Percentiles rank a stretch among this genome's conserved stretches.
Conservation (phyloP, 73 alveolate species). For the Paramecium sexaurelia region DNA sequence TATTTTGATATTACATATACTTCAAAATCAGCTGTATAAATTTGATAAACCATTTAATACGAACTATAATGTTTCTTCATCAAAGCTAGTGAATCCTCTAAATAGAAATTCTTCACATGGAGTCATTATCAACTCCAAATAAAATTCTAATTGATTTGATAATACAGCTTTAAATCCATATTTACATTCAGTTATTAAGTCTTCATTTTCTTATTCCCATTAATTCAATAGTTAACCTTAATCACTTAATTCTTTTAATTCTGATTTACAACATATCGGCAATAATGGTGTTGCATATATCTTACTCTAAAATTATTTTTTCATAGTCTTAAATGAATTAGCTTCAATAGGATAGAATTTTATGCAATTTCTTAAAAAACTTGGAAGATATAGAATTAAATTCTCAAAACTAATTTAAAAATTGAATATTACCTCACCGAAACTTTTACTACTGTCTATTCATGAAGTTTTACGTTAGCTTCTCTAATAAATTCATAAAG, state of each 20-base stretch:
- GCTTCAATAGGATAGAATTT: background rate
- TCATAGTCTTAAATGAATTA: background rate
- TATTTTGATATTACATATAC: background rate
- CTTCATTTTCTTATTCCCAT: constrained; percentile 11
- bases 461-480: background rate
- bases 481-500: background rate
- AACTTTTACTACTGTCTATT: background rate
- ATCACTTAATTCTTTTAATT: background rate
- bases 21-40: background rate
- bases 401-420: background rate
- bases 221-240: background rate
- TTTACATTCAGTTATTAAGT: background rate
- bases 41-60: background rate
- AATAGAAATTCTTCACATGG: background rate
- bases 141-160: constrained; percentile 1
- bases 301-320: background rate
- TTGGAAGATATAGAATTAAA: background rate
- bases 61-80: background rate
- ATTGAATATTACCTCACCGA: background rate
- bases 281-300: background rate
- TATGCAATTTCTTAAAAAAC: background rate
- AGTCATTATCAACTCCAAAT: background rate
- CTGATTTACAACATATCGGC: background rate
- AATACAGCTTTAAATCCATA: background rate
- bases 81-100: constrained; percentile 11